Conservation (phyloP, 495 filamentous ascomycete species). For the Podospora fimiseda region DNA sequence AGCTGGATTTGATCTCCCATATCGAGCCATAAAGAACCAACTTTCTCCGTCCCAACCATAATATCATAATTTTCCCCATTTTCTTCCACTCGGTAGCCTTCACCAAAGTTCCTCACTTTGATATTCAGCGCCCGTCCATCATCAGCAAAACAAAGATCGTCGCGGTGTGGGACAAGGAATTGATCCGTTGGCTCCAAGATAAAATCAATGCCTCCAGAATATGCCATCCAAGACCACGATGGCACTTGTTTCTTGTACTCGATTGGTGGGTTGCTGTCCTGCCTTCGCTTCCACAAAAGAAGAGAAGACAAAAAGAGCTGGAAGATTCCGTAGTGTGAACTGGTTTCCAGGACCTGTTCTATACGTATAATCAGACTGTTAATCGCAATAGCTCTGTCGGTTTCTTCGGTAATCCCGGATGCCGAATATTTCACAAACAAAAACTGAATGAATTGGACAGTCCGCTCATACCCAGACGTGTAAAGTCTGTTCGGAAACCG, state of each 20-base stretch:
- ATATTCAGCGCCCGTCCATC: constrained; percentile 6
- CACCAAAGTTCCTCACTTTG: constrained; percentile 2
- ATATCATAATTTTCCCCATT: constrained; percentile 2
- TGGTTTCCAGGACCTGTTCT: background rate
- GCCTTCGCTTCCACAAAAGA: constrained; percentile 1
- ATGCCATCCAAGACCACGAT: constrained; percentile 17
- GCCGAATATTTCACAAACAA: constrained; percentile 8
- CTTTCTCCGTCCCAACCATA: constrained; percentile 2
- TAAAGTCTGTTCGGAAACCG: constrained; percentile 5
- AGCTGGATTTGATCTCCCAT: constrained; percentile 3
- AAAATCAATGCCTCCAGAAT: constrained; percentile 9
- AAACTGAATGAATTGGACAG: constrained; percentile 6
- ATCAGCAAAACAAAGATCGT: constrained; percentile 4
- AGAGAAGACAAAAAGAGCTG: background rate
- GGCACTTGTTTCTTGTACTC: constrained; percentile 7
- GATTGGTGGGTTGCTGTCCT: constrained; percentile 7
- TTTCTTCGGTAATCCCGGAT: constrained; percentile 3
- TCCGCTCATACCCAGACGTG: background rate
- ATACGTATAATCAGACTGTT: constrained; percentile 8
- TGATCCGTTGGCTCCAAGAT: background rate
- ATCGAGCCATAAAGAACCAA: constrained; percentile 6
- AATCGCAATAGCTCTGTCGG: constrained; percentile 11
- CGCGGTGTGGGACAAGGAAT: background rate
- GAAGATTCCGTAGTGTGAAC: background rate
- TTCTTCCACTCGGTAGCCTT: background rate